Conservation (phyloP, 495 filamentous ascomycete species). For the Penicillium canescens region DNA sequence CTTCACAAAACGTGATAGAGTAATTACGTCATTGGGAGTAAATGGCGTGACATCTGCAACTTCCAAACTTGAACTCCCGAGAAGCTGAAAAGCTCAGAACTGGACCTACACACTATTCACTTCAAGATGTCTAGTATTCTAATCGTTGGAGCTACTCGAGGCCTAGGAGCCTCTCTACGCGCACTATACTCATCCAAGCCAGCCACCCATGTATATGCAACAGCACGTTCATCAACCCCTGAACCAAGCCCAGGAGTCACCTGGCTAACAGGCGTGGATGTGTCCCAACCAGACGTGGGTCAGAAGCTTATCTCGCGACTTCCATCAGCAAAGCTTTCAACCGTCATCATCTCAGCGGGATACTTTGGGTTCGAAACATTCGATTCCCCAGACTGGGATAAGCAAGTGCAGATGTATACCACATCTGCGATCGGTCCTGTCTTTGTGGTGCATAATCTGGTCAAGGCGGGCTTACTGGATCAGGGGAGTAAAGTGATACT, state of each 20-base stretch:
- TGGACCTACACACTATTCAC: too few relatives aligned
- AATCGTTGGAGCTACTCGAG: slow-evolving; percentile 67
- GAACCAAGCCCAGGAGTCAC: slow-evolving; percentile 37
- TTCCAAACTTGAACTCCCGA: too few relatives aligned
- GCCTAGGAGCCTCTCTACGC: slow-evolving; percentile 62
- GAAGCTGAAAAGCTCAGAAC: too few relatives aligned
- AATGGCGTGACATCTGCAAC: neutral
- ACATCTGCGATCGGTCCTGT: slow-evolving; percentile 65
- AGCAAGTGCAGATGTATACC: slow-evolving; percentile 70
- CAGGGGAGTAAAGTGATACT: slow-evolving; percentile 62
- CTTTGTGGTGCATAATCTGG: slow-evolving; percentile 63
- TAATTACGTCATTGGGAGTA: neutral
- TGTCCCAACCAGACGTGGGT: slow-evolving; percentile 58
- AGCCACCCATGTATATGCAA: slow-evolving; percentile 56
- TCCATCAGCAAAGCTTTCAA: slow-evolving; percentile 46
- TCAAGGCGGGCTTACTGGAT: slow-evolving; percentile 50
- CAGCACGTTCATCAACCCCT: slow-evolving; percentile 49
- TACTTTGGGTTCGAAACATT: slow-evolving; percentile 67
- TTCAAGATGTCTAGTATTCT: slow-evolving; percentile 46
- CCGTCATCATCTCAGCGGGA: slow-evolving; percentile 65
- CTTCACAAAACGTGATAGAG: too few relatives aligned
- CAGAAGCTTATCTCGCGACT: slow-evolving; percentile 47
- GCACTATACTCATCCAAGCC: slow-evolving; percentile 55
- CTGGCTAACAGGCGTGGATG: slow-evolving; percentile 55
- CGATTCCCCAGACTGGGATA: slow-evolving; percentile 63